Percentiles rank a stretch among this genome's conserved stretches.
These are phyloP conservation scores for Phytophthora colocasiae DNA, from an alignment of 352 stramenopile genomes.

Conservation along the genomic window DNA sequence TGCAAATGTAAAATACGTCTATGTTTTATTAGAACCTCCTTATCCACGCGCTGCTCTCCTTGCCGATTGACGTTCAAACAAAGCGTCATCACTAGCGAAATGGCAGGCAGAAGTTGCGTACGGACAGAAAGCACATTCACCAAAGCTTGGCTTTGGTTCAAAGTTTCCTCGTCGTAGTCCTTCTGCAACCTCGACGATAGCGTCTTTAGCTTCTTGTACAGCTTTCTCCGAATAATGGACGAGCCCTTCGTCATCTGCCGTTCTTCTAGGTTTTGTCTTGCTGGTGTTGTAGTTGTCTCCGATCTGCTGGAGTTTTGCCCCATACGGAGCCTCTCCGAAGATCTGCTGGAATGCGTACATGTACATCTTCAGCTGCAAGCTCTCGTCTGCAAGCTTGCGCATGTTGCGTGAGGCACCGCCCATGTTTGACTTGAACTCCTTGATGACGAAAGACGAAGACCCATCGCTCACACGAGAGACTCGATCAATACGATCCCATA, in stretches of 20 bases:
- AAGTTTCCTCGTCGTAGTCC: constrained; percentile 63
- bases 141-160: constrained; percentile 57
- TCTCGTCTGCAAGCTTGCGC: constrained; percentile 60
- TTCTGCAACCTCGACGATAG: constrained; percentile 43
- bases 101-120: constrained; percentile 70
- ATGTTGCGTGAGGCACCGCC: constrained; percentile 58
- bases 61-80: constrained; percentile 17
- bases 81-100: constrained; percentile 33
- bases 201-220: constrained; percentile 42
- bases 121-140: constrained; percentile 76
- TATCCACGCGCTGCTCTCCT: constrained; percentile 1
- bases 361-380: constrained; percentile 86
- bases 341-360: constrained; percentile 77
- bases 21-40: no score
- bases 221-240: constrained; percentile 45
- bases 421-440: constrained; percentile 90
- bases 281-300: constrained; percentile 32
- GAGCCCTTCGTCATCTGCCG: constrained; percentile 42
- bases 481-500: constrained; percentile 83
- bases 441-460: constrained; percentile 51
- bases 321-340: constrained; percentile 57
- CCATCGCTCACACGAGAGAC: constrained; percentile 7
- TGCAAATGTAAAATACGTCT: constrained; percentile 13
- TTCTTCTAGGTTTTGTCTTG: constrained; percentile 17
- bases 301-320: constrained; percentile 70